A percentile compares a stretch with the other conserved stretches of the same genome.
Conservation (phyloP, 176 grass and related monocot genomes). For the Oryza glumipatula region DNA sequence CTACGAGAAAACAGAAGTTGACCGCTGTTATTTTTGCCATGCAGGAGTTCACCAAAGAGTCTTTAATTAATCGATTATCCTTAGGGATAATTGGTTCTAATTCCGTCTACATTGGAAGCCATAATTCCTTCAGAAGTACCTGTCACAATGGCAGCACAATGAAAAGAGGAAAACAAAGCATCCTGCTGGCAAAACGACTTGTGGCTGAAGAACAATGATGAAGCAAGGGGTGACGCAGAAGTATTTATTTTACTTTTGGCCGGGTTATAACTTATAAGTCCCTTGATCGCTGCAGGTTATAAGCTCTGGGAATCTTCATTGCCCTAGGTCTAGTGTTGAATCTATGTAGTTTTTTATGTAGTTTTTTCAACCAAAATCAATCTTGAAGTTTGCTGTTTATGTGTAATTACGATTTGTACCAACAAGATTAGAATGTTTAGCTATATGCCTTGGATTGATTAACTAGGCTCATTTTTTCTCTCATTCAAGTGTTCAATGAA, state of each 20-base stretch:
- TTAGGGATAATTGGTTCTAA: slow-evolving; percentile 34
- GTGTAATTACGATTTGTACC: no score
- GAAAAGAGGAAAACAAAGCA: slow-evolving; percentile 43
- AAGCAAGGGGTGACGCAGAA: slow-evolving; percentile 61
- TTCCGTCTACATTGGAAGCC: slow-evolving; percentile 41
- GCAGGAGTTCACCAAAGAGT: slow-evolving; percentile 87
- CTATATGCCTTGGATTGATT: neutral
- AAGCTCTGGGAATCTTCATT: slow-evolving; percentile 46
- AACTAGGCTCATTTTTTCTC: no score
- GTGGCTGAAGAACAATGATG: slow-evolving; percentile 34
- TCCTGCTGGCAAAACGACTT: slow-evolving; percentile 38
- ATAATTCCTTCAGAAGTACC: slow-evolving; percentile 52
- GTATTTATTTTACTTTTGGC: slow-evolving; percentile 64
- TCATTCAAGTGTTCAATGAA: no score
- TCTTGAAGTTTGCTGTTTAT: slow-evolving; percentile 51
- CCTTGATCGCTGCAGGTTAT: slow-evolving; percentile 42
- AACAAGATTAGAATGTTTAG: no score
- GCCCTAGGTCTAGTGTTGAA: slow-evolving; percentile 46
- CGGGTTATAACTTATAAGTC: slow-evolving; percentile 4
- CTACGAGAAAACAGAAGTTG: slow-evolving; percentile 8
- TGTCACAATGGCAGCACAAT: slow-evolving; percentile 29
- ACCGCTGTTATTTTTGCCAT: slow-evolving; percentile 19
- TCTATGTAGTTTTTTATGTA: slow-evolving; percentile 36
- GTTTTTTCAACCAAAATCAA: slow-evolving; percentile 36
- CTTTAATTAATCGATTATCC: slow-evolving; percentile 64